Conservation (phyloP, 495 filamentous ascomycete genomes). For the Aspergillus heteromorphus region DNA sequence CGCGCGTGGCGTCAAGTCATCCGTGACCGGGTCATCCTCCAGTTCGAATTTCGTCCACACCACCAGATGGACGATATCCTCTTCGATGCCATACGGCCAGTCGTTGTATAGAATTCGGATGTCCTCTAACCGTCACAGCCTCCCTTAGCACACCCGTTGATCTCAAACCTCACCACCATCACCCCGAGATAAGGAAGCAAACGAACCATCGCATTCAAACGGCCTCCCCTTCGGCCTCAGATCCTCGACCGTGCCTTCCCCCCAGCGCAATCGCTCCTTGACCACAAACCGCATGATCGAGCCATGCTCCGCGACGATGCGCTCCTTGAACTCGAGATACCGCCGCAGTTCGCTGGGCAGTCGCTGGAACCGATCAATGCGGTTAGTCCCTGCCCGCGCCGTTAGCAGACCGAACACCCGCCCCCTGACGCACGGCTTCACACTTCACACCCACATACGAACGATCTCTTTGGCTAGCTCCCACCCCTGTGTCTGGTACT, state of each 20-base stretch:
- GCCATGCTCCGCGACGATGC: slow-evolving; percentile 59
- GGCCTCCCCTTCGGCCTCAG: slow-evolving; percentile 40
- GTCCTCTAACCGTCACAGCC: slow-evolving; percentile 47
- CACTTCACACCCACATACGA: slow-evolving; percentile 22
- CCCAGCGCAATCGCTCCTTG: slow-evolving; percentile 61
- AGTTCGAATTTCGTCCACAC: slow-evolving; percentile 89
- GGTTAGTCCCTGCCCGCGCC: slow-evolving; percentile 46
- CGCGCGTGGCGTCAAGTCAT: slow-evolving; percentile 58
- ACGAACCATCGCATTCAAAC: slow-evolving; percentile 48
- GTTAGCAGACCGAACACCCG: not conserved
- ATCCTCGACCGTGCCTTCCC: slow-evolving; percentile 28
- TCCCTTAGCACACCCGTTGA: not conserved
- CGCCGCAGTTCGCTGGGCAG: slow-evolving; percentile 65
- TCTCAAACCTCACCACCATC: too few species aligned
- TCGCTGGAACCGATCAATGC: slow-evolving; percentile 67
- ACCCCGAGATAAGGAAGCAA: not conserved
- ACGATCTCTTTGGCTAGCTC: slow-evolving; percentile 56
- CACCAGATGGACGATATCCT: slow-evolving; percentile 71
- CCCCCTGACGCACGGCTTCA: not conserved
- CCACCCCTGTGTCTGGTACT: slow-evolving; percentile 58
- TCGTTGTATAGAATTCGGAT: slow-evolving; percentile 77
- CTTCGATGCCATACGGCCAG: slow-evolving; percentile 83
- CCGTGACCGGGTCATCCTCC: slow-evolving; percentile 58
- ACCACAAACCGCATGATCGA: slow-evolving; percentile 71
- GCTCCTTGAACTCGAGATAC: slow-evolving; percentile 61